Evolutionary conservation across 331 rosid genomes (phyloP), one percentile per base, ranked within the genome.

Genomic region (Arachis monticola): DNA sequence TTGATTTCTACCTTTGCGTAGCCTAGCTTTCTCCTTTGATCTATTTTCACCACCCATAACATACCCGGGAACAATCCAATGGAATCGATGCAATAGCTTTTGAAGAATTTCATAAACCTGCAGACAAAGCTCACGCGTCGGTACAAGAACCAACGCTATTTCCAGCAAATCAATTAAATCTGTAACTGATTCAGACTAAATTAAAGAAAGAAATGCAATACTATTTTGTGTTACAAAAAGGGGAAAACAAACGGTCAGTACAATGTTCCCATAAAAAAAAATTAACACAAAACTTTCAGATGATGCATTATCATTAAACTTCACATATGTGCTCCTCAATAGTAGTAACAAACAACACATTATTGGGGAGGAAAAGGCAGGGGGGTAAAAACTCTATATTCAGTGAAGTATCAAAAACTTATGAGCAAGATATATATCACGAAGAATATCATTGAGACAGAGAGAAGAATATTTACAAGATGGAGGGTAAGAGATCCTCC

Each of bases 1-100:
- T 44, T 22, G 12, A 61, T 47, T 57, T 70, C 66, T 62, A 94
- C 99, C 99, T 92, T 94, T 92, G 17, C 97, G 97, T 46, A 94
- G 85, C 84, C 99, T 81, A n/a, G 96, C 92, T 83, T 94, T 94
- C 85, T 94, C 97, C 81, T 94, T 94, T 30, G 91, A 82, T 79
- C 95, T 87, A 64, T 78, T 94, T 80, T 92, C 99, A 52, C 99
- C 99, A 42, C 99, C 99, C 93, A 89, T 94, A 13, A 92, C 67
- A 66, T 88, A 92, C 57, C 99, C 99, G 1, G 99, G 96, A 35
- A 94, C 97, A 77, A 94, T 90, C 99, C 99, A 94, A 79, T 94
- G 99, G 81, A 92, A 94, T 17, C 97, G 90, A 66, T 94, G 99
- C 88, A 92, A 67, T 58, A 94, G 72, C 80, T 92, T 94, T 70